These are phyloP conservation scores for Phialophora macrospora DNA, from an alignment of 2,329 filamentous ascomycete species.

Conservation along the genomic window DNA sequence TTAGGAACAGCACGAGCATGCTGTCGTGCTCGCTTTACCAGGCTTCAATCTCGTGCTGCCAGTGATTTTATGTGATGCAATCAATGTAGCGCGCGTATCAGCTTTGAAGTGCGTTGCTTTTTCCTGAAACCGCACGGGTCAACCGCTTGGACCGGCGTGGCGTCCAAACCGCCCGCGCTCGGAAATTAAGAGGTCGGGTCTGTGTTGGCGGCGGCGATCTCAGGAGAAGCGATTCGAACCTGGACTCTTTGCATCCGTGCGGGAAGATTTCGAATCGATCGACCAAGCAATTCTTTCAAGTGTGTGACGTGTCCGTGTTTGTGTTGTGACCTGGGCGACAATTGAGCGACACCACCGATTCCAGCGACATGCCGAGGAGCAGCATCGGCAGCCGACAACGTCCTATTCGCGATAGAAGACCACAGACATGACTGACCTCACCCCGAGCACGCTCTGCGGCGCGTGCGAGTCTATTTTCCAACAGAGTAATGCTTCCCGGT, in stretches of 20 bases:
- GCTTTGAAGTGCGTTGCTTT: constrained; percentile 13
- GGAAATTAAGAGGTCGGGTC: constrained; percentile 24
- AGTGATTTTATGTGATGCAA: constrained; percentile 27
- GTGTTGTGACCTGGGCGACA: not conserved
- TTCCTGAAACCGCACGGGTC: constrained; percentile 23
- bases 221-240: constrained; percentile 22
- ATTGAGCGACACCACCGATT: constrained; percentile 1
- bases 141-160: constrained; percentile 28
- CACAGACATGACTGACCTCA: constrained; percentile 27
- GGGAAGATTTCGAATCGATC: not conserved
- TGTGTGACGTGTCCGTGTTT: not conserved
- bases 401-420: constrained; percentile 9
- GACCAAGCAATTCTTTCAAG: not conserved
- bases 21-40: constrained; percentile 2
- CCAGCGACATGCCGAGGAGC: constrained; percentile 20
- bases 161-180: constrained; percentile 21
- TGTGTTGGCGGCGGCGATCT: constrained; percentile 20
- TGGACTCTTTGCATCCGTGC: not conserved
- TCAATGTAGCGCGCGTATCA: constrained; percentile 23
- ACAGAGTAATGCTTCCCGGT: constrained; percentile 15
- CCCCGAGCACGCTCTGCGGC: constrained; percentile 33
- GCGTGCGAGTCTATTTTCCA: constrained; percentile 38
- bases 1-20: not conserved
- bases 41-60: not conserved
- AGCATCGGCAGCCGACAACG: constrained; percentile 14